A percentile compares a stretch with the other conserved stretches of the same genome.
These are phyloP conservation scores for Phytophthora colocasiae DNA, from an alignment of 352 stramenopile genomes.

Conservation along the genomic window DNA sequence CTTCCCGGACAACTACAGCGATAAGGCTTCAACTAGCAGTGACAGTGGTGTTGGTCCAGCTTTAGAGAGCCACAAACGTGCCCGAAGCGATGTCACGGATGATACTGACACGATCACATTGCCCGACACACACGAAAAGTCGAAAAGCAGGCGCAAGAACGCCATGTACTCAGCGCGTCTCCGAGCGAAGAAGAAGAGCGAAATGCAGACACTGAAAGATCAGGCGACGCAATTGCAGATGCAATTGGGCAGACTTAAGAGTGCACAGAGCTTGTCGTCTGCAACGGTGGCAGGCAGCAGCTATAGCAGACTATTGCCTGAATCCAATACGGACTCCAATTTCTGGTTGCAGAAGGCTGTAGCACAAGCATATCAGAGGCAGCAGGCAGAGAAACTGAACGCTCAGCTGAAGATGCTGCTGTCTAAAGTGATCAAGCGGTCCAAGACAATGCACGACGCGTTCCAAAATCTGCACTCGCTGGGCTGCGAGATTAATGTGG, in stretches of 20 bases:
- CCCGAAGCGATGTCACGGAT: neutral
- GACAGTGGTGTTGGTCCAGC: neutral
- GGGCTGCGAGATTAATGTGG: conserved; percentile 16
- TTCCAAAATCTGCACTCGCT: conserved; percentile 25
- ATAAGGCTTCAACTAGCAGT: conserved; percentile 10
- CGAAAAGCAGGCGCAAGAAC: conserved; percentile 24
- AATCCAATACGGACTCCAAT: neutral
- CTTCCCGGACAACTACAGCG: conserved; percentile 6
- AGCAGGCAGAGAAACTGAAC: conserved; percentile 30
- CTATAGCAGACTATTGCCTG: neutral
- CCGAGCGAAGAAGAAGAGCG: conserved; percentile 35
- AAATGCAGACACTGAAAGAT: conserved; percentile 28
- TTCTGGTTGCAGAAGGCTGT: conserved; percentile 24
- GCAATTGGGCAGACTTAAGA: conserved; percentile 31
- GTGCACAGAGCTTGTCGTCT: neutral
- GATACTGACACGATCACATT: neutral
- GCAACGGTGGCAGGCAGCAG: neutral
- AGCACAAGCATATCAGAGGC: conserved; percentile 13
- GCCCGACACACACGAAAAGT: conserved; percentile 16
- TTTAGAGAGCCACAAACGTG: conserved; percentile 13
- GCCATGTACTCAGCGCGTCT: conserved; percentile 28
- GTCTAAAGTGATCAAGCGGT: conserved; percentile 21
- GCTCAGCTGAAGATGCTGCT: conserved; percentile 20
- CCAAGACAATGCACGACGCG: conserved; percentile 15
- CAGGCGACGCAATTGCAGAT: conserved; percentile 25